phyloP scores from a whole-genome alignment of 306 rosid species.

The Begonia masoniana region DNA sequence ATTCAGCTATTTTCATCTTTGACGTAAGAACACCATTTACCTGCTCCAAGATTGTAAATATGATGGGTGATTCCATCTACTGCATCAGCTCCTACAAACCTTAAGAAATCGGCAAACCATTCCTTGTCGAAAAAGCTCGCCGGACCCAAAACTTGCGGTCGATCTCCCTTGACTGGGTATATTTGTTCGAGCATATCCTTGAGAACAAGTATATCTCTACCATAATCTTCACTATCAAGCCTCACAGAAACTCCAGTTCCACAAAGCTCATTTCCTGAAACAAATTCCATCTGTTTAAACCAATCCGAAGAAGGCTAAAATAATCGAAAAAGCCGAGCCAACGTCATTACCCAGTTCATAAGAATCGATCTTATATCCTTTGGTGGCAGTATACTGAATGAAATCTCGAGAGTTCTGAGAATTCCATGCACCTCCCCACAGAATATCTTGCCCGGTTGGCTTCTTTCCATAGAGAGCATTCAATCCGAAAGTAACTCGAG shows the following conservation, averaged over 20 bases:
- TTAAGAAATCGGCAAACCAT: conserved; percentile 46
- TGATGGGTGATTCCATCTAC: conserved; percentile 52
- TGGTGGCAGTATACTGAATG: conserved; percentile 34
- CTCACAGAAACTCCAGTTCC: conserved; percentile 33
- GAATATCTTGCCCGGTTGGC: conserved; percentile 12
- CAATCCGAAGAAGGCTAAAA: background rate
- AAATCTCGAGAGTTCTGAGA: conserved; percentile 32
- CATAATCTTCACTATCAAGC: conserved; percentile 35
- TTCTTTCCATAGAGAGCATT: conserved; percentile 43
- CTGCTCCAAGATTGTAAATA: conserved; percentile 66
- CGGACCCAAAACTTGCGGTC: conserved; percentile 53
- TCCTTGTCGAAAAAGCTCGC: conserved; percentile 42
- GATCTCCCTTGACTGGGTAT: conserved; percentile 22
- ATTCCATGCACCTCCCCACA: conserved; percentile 40
- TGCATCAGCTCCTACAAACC: conserved; percentile 26
- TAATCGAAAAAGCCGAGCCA: background rate
- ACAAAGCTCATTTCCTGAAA: conserved; percentile 45
- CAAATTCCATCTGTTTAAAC: background rate
- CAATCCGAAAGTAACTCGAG: conserved; percentile 40
- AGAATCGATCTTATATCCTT: conserved; percentile 55
- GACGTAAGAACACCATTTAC: conserved; percentile 8
- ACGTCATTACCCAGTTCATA: conserved; percentile 25
- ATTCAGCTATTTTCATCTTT: too few species aligned
- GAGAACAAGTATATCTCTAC: conserved; percentile 31
- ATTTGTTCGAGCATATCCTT: conserved; percentile 17